Percentiles rank a stretch among this genome's conserved stretches.
Conservation (phyloP, 495 filamentous ascomycete genomes). For the Penicillium lagena region DNA sequence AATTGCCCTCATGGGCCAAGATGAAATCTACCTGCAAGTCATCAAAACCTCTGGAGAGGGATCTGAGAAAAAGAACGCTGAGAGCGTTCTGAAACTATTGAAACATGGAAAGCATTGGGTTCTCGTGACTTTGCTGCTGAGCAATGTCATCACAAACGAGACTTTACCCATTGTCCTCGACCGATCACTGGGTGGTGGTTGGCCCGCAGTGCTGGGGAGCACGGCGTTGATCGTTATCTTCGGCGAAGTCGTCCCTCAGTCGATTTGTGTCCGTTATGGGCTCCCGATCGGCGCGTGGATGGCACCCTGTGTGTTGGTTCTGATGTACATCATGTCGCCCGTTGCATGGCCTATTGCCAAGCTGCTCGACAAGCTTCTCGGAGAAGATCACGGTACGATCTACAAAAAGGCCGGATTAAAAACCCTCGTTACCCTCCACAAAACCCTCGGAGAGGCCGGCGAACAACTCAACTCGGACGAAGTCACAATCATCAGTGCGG, state of each 20-base stretch:
- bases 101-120: slow-evolving; percentile 97
- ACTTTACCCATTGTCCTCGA: slow-evolving; percentile 93
- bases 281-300: slow-evolving; percentile 94
- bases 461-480: slow-evolving; percentile 95
- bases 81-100: slow-evolving; percentile 70
- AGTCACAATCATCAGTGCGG: slow-evolving; percentile 96
- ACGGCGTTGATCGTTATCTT: slow-evolving; percentile 97
- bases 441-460: slow-evolving; percentile 75
- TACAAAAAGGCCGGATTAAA: slow-evolving; percentile 95
- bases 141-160: slow-evolving; percentile 98
- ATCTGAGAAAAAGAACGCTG: slow-evolving; percentile 73
- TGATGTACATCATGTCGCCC: slow-evolving; percentile 89
- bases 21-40: slow-evolving; percentile 96
- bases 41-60: slow-evolving; percentile 80
- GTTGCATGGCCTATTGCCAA: slow-evolving; percentile 88
- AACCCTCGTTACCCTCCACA: slow-evolving; percentile 87
- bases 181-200: slow-evolving; percentile 86
- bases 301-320: slow-evolving; percentile 75
- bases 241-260: slow-evolving; percentile 92
- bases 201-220: slow-evolving; percentile 87
- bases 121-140: slow-evolving; percentile 86
- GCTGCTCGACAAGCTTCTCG: slow-evolving; percentile 78
- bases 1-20: slow-evolving; percentile 73
- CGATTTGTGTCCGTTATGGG: slow-evolving; percentile 92
- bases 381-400: slow-evolving; percentile 86